phyloP scores from a whole-genome alignment of 2,329 filamentous ascomycete species.

The Xylariaceae sp. region DNA sequence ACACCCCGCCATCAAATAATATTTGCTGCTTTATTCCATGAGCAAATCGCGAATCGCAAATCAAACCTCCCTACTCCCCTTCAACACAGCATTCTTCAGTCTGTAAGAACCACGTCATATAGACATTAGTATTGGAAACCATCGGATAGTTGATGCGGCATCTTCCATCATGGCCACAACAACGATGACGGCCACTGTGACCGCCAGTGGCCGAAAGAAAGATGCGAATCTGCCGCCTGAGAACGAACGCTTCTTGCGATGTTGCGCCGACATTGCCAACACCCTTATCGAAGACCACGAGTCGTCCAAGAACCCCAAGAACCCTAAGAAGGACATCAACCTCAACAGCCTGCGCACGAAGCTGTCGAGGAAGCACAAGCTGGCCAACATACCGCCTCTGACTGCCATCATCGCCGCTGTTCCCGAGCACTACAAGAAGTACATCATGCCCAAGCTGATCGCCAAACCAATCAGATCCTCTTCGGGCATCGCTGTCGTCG shows the following conservation, averaged over 20 bases:
- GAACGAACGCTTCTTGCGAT: constrained; percentile 89
- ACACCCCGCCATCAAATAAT: too few species aligned
- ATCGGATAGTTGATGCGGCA: too few species aligned
- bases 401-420: constrained; percentile 98
- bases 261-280: constrained; percentile 93
- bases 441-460: constrained; percentile 92
- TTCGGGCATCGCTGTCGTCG: constrained; percentile 95
- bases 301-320: constrained; percentile 68
- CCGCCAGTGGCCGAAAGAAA: constrained; percentile 66
- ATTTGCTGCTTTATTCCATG: too few species aligned
- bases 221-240: constrained; percentile 77
- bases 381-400: constrained; percentile 83
- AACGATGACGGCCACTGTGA: constrained; percentile 61
- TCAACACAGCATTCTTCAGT: too few species aligned
- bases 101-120: too few species aligned
- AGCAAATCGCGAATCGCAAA: too few species aligned
- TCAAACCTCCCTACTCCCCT: too few species aligned
- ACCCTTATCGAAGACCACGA: constrained; percentile 94
- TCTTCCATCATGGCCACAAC: constrained; percentile 47
- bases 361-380: constrained; percentile 86
- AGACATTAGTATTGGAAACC: too few species aligned
- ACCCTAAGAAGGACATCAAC: constrained; percentile 82
- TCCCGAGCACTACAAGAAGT: constrained; percentile 99
- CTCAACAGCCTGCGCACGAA: constrained; percentile 84
- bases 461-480: constrained; percentile 94